Evolutionary conservation across 1,139 yeast species (phyloP).

Genomic region (Hemisphaericaspora subhashii): DNA sequence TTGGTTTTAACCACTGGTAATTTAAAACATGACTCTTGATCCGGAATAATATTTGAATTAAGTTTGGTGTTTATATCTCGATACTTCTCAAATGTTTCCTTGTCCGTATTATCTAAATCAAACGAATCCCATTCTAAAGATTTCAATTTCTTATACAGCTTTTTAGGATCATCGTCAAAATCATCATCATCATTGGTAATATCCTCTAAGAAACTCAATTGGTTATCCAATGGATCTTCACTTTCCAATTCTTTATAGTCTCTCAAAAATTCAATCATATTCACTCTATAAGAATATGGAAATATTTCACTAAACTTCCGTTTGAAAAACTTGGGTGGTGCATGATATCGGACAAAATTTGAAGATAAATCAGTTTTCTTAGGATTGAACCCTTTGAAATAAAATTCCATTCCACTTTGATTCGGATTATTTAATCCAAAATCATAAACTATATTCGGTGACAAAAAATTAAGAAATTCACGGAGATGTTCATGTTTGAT

Average conservation of each 20-base stretch:
- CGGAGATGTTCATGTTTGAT: conserved; percentile 30
- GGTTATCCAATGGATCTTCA: conserved; percentile 29
- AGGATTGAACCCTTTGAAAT: conserved; percentile 6
- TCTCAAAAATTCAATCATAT: conserved; percentile 32
- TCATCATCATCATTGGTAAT: conserved; percentile 35
- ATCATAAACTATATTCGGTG: conserved; percentile 39
- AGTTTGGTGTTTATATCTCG: conserved; percentile 16
- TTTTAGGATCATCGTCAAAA: conserved; percentile 30
- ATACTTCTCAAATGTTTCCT: conserved; percentile 25
- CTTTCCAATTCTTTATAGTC: conserved; percentile 22
- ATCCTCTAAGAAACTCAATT: conserved; percentile 41
- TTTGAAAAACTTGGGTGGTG: conserved; percentile 8
- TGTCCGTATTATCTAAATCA: conserved; percentile 17
- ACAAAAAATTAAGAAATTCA: conserved; percentile 35
- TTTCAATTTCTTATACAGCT: conserved; percentile 27
- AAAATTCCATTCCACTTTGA: conserved; percentile 17
- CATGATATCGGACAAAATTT: conserved; percentile 7
- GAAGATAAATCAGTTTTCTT: conserved; percentile 1
- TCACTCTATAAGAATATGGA: conserved; percentile 36
- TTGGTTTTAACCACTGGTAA: conserved; percentile 28
- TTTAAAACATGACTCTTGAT: conserved; percentile 23
- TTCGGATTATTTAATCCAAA: conserved; percentile 27
- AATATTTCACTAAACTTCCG: conserved; percentile 24
- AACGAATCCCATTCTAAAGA: conserved; percentile 41
- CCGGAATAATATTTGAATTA: conserved; percentile 5